Conservation (phyloP, 208 protist genomes). For the Trypanosoma platydactyli region DNA sequence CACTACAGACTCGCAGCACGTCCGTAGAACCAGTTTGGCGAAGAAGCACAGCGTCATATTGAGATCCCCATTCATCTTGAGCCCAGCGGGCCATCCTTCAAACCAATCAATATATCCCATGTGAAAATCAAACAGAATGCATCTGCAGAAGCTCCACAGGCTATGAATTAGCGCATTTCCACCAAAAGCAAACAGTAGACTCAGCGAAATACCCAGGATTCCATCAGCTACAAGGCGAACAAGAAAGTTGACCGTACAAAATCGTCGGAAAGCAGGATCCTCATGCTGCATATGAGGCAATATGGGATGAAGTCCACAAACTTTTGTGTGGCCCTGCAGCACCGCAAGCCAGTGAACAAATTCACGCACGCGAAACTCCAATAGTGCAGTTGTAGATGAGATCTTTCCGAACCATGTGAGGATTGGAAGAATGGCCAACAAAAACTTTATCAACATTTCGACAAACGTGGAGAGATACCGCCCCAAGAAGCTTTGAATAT, state of each 20-base stretch:
- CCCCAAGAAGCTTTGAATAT: neutral
- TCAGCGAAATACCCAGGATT: slow-evolving; percentile 54
- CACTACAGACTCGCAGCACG: slow-evolving; percentile 48
- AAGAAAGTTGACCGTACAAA: slow-evolving; percentile 67
- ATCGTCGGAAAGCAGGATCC: slow-evolving; percentile 32
- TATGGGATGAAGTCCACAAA: slow-evolving; percentile 80
- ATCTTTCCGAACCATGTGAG: slow-evolving; percentile 32
- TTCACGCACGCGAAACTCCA: slow-evolving; percentile 60
- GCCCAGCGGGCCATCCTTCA: slow-evolving; percentile 89
- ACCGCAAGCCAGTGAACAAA: slow-evolving; percentile 64
- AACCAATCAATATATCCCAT: slow-evolving; percentile 92
- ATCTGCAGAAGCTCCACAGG: slow-evolving; percentile 43
- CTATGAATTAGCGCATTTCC: slow-evolving; percentile 41
- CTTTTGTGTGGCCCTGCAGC: slow-evolving; percentile 39
- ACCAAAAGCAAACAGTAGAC: slow-evolving; percentile 46
- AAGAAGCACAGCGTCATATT: slow-evolving; percentile 86
- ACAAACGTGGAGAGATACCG: slow-evolving; percentile 4
- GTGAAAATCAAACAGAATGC: slow-evolving; percentile 76
- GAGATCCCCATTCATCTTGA: slow-evolving; percentile 94
- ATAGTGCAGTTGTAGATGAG: slow-evolving; percentile 35
- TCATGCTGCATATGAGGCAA: slow-evolving; percentile 54
- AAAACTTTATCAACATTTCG: slow-evolving; percentile 29
- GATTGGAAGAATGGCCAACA: slow-evolving; percentile 30
- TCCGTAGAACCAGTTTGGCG: slow-evolving; percentile 63
- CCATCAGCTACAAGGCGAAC: slow-evolving; percentile 64